Percentiles rank a stretch among this genome's conserved stretches.
These are phyloP conservation scores for Fusarium avenaceum DNA, from an alignment of 2,329 filamentous ascomycete species.

Conservation along the genomic window DNA sequence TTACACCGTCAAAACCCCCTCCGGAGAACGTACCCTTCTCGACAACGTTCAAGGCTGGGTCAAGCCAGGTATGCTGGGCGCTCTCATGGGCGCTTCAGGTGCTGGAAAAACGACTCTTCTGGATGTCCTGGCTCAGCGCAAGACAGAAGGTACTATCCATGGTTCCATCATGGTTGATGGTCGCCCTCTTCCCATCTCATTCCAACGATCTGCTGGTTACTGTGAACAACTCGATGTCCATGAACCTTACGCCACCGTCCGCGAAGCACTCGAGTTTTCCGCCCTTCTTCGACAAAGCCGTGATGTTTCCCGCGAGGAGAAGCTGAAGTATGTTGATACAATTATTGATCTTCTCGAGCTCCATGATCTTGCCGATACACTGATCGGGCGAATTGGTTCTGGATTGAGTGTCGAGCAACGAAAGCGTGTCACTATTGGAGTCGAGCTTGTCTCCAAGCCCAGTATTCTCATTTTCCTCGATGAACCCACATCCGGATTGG, in stretches of 20 bases:
- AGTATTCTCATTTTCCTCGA: constrained; percentile 72
- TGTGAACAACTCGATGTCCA: constrained; percentile 87
- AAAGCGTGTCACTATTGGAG: constrained; percentile 70
- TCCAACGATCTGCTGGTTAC: constrained; percentile 84
- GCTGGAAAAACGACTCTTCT: constrained; percentile 89
- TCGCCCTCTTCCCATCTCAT: constrained; percentile 76
- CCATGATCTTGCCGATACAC: constrained; percentile 61
- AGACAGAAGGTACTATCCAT: constrained; percentile 80
- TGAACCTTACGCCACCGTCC: constrained; percentile 78
- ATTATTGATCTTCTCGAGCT: constrained; percentile 76
- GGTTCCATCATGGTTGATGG: constrained; percentile 85
- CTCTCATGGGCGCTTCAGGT: constrained; percentile 84
- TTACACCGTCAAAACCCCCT: constrained; percentile 75
- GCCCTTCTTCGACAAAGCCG: constrained; percentile 80
- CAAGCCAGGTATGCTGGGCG: constrained; percentile 82
- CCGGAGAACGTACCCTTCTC: constrained; percentile 76
- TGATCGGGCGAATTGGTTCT: constrained; percentile 65
- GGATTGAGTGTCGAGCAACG: constrained; percentile 67
- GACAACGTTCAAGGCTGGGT: constrained; percentile 88
- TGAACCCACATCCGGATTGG: constrained; percentile 74
- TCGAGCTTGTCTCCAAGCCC: constrained; percentile 73
- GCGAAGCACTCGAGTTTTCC: constrained; percentile 81
- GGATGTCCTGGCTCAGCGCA: constrained; percentile 84
- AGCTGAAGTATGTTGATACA: constrained; percentile 81
- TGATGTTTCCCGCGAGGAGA: constrained; percentile 73